A percentile compares a stretch with the other conserved stretches of the same genome.
These are phyloP conservation scores for Coniochaeta hoffmannii DNA, from an alignment of 2,329 filamentous ascomycete genomes.

Conservation along the genomic window DNA sequence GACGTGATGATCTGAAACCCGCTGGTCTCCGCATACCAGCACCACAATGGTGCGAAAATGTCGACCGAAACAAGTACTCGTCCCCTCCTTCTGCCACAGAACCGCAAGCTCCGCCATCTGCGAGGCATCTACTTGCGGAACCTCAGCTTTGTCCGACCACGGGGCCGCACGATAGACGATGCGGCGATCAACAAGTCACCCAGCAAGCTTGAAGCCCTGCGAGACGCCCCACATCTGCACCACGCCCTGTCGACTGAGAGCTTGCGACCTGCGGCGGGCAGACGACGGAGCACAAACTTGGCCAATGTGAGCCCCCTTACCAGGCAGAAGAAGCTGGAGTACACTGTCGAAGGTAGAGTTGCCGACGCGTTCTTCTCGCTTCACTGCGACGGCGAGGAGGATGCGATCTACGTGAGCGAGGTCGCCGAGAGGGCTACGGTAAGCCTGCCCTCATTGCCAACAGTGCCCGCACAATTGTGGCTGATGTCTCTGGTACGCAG, in stretches of 20 bases:
- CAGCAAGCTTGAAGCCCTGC: slow-evolving; percentile 52
- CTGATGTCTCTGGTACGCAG: slow-evolving; percentile 21
- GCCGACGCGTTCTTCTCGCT: slow-evolving; percentile 88
- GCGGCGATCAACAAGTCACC: slow-evolving; percentile 64
- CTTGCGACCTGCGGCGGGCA: slow-evolving; percentile 28
- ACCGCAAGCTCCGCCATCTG: slow-evolving; percentile 82
- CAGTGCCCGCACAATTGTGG: not conserved
- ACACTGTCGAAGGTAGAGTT: slow-evolving; percentile 61
- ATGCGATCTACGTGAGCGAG: slow-evolving; percentile 89
- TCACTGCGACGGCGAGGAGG: slow-evolving; percentile 56
- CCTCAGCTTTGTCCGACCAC: slow-evolving; percentile 57
- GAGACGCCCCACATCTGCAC: slow-evolving; percentile 40
- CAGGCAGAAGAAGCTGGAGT: slow-evolving; percentile 70
- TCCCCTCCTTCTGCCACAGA: slow-evolving; percentile 58
- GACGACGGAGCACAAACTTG: slow-evolving; percentile 42
- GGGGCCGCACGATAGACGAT: slow-evolving; percentile 65
- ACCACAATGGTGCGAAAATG: slow-evolving; percentile 17
- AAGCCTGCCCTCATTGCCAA: slow-evolving; percentile 9
- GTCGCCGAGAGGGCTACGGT: slow-evolving; percentile 67
- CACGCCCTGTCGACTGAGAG: slow-evolving; percentile 49
- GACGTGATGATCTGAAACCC: not conserved
- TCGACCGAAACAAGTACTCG: slow-evolving; percentile 22
- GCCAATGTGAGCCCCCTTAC: slow-evolving; percentile 35
- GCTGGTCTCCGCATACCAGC: not conserved
- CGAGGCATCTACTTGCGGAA: slow-evolving; percentile 84